Conservation (phyloP, 2,329 filamentous ascomycete species). For the Clarireedia homoeocarpa region DNA sequence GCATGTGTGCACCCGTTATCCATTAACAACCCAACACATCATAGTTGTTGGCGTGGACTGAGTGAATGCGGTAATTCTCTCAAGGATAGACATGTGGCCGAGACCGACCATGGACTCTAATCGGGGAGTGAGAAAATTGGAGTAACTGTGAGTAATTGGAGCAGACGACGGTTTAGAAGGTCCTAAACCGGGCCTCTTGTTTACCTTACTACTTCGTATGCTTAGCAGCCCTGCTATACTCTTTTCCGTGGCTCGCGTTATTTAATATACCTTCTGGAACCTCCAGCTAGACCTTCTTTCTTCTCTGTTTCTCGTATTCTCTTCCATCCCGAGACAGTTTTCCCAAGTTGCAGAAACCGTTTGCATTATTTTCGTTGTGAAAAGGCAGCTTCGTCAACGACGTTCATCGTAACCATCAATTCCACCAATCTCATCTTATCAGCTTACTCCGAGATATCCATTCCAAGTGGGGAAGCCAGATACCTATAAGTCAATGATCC, state of each 20-base stretch:
- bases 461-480: slow-evolving; percentile 3
- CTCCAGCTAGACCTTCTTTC: background rate
- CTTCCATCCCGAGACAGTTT: background rate
- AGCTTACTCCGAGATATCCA: background rate
- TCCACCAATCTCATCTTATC: background rate
- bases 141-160: no score
- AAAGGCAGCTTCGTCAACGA: background rate
- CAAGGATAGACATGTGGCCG: slow-evolving; percentile 5
- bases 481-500: background rate
- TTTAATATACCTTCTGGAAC: background rate
- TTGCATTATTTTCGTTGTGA: background rate
- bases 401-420: background rate
- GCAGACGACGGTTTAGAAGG: background rate
- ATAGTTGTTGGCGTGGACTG: slow-evolving; percentile 9
- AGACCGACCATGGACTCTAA: slow-evolving; percentile 4
- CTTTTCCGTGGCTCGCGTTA: background rate
- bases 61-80: slow-evolving; percentile 1
- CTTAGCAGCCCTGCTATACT: background rate
- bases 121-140: background rate
- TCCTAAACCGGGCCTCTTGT: slow-evolving; percentile 3
- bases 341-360: background rate
- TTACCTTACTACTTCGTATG: background rate
- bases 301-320: background rate
- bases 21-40: slow-evolving; percentile 12
- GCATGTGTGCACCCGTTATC: slow-evolving; percentile 10